These are phyloP conservation scores for Phytophthora sojae DNA, from an alignment of 352 stramenopile genomes.

Conservation along the genomic window DNA sequence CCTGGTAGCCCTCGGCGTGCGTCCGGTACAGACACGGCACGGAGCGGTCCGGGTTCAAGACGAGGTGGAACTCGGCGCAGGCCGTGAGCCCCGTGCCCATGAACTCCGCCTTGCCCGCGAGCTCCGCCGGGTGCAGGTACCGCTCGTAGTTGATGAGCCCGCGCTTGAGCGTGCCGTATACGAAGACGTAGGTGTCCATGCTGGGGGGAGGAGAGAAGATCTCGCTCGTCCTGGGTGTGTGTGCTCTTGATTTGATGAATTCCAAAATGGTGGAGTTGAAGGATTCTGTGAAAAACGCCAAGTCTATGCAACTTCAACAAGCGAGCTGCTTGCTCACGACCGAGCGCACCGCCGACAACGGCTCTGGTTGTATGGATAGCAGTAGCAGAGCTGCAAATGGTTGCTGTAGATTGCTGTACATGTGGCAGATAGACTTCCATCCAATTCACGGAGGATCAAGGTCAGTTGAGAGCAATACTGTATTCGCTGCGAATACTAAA, in stretches of 20 bases:
- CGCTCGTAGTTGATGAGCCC: constrained; percentile 77
- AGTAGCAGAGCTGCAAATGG: too few species aligned
- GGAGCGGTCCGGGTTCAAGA: constrained; percentile 64
- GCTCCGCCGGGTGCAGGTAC: constrained; percentile 61
- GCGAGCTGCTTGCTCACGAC: too few species aligned
- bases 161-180: constrained; percentile 83
- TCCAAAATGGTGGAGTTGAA: constrained; percentile 3
- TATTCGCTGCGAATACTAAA: too few species aligned
- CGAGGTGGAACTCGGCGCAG: constrained; percentile 55
- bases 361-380: too few species aligned
- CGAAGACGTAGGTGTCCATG: constrained; percentile 70
- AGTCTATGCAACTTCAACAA: not conserved
- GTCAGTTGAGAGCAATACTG: too few species aligned
- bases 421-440: too few species aligned
- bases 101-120: constrained; percentile 60
- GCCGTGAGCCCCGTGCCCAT: constrained; percentile 53
- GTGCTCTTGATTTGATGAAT: not conserved
- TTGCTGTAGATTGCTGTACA: too few species aligned
- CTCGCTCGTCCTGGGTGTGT: not conserved
- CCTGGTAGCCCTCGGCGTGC: constrained; percentile 46
- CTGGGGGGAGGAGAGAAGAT: constrained; percentile 2
- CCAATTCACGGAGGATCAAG: too few species aligned
- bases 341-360: too few species aligned
- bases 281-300: not conserved
- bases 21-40: constrained; percentile 68